Conservation (phyloP, 352 stramenopile genomes). For the Phytophthora lateralis region DNA sequence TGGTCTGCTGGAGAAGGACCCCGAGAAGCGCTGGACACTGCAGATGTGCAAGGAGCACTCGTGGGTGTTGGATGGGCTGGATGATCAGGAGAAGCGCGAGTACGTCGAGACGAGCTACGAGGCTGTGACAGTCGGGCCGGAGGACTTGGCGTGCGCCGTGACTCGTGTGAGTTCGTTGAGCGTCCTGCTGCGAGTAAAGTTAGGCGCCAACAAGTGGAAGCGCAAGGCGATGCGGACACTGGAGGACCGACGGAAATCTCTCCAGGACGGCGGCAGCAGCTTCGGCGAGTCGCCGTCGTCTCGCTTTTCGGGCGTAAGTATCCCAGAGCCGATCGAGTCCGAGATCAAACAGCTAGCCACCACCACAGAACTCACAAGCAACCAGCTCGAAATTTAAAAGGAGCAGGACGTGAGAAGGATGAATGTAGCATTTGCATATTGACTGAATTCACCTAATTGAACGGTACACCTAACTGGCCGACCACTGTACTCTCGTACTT, state of each 20-base stretch:
- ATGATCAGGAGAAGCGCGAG: slow-evolving; percentile 36
- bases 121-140: slow-evolving; percentile 55
- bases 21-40: slow-evolving; percentile 71
- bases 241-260: slow-evolving; percentile 45
- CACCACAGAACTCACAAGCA: slow-evolving; percentile 22
- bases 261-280: slow-evolving; percentile 31
- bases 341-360: slow-evolving; percentile 26
- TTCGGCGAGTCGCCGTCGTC: slow-evolving; percentile 27
- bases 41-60: slow-evolving; percentile 69
- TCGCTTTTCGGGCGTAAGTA: slow-evolving; percentile 28
- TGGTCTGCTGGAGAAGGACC: slow-evolving; percentile 77
- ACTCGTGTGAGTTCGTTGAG: slow-evolving; percentile 78
- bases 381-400: slow-evolving; percentile 57
- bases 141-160: slow-evolving; percentile 72
- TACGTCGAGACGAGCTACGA: slow-evolving; percentile 64
- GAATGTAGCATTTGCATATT: slow-evolving; percentile 15
- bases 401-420: background rate
- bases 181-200: slow-evolving; percentile 78
- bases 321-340: slow-evolving; percentile 30
- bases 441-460: slow-evolving; percentile 6
- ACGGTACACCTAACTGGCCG: slow-evolving; percentile 9
- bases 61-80: slow-evolving; percentile 69
- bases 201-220: slow-evolving; percentile 82
- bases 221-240: slow-evolving; percentile 69
- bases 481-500: slow-evolving; percentile 26